These are phyloP conservation scores for Colletotrichum cereale DNA, from an alignment of 2,329 filamentous ascomycete genomes.

Conservation along the genomic window DNA sequence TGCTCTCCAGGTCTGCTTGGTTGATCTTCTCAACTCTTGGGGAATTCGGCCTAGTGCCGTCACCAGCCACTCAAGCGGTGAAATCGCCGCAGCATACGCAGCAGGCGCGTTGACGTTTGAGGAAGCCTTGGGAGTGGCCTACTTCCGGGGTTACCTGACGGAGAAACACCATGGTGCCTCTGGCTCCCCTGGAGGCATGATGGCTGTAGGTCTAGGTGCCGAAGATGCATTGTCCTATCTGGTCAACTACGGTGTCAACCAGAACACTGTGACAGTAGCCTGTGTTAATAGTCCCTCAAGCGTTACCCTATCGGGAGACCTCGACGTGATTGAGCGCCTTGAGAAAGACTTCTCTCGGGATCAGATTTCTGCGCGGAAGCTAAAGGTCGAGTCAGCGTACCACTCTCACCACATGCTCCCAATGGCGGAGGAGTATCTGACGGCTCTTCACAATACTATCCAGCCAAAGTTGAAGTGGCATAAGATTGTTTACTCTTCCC, in stretches of 20 bases:
- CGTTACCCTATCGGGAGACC: slow-evolving; percentile 49
- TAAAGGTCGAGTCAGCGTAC: slow-evolving; percentile 39
- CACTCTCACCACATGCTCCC: slow-evolving; percentile 55
- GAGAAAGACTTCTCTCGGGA: slow-evolving; percentile 29
- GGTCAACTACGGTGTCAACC: slow-evolving; percentile 21
- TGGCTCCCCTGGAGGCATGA: slow-evolving; percentile 47
- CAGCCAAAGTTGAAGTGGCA: slow-evolving; percentile 44
- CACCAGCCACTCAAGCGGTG: slow-evolving; percentile 61
- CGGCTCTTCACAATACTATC: not conserved
- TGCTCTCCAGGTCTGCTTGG: slow-evolving; percentile 61
- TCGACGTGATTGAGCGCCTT: slow-evolving; percentile 43
- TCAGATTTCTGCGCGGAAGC: slow-evolving; percentile 41
- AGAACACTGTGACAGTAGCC: slow-evolving; percentile 47
- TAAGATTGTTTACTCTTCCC: slow-evolving; percentile 42
- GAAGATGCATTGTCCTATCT: slow-evolving; percentile 38
- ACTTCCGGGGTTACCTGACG: slow-evolving; percentile 47
- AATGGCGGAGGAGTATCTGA: slow-evolving; percentile 48
- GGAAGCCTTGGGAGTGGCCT: slow-evolving; percentile 49
- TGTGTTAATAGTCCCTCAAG: slow-evolving; percentile 54
- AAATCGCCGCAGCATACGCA: slow-evolving; percentile 62
- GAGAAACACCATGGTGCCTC: slow-evolving; percentile 18
- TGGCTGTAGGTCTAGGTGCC: slow-evolving; percentile 47
- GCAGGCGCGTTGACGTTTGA: slow-evolving; percentile 47
- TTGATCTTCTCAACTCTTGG: slow-evolving; percentile 58
- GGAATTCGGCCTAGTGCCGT: slow-evolving; percentile 54